phyloP scores from a whole-genome alignment of 2,329 filamentous ascomycete genomes.

The Xylariaceae sp. region DNA sequence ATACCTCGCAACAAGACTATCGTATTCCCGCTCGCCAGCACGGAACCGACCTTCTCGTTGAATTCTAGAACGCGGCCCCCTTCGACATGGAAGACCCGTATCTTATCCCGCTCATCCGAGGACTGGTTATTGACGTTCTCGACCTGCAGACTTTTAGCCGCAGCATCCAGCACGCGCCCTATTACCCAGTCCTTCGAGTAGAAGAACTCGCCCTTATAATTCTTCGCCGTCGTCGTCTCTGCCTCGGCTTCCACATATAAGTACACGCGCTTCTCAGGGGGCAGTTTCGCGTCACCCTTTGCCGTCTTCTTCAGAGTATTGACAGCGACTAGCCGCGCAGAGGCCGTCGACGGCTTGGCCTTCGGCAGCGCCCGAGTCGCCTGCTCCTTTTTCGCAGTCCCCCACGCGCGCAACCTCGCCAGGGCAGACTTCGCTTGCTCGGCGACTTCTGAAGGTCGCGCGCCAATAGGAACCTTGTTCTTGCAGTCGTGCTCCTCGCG shows the following conservation, averaged over 20 bases:
- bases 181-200: slow-evolving; percentile 86
- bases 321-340: slow-evolving; percentile 62
- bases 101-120: slow-evolving; percentile 67
- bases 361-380: slow-evolving; percentile 56
- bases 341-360: slow-evolving; percentile 56
- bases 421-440: slow-evolving; percentile 71
- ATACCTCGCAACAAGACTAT: slow-evolving; percentile 84
- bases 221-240: slow-evolving; percentile 76
- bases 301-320: slow-evolving; percentile 79
- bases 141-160: slow-evolving; percentile 70
- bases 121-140: slow-evolving; percentile 79
- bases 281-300: slow-evolving; percentile 81
- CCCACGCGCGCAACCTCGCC: slow-evolving; percentile 74
- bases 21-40: slow-evolving; percentile 76
- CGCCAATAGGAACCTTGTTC: slow-evolving; percentile 60
- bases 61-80: slow-evolving; percentile 82
- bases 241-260: slow-evolving; percentile 85
- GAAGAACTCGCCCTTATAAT: slow-evolving; percentile 75
- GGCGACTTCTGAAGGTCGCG: slow-evolving; percentile 40
- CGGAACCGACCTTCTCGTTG: slow-evolving; percentile 72
- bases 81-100: slow-evolving; percentile 91
- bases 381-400: slow-evolving; percentile 63
- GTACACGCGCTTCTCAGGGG: slow-evolving; percentile 81
- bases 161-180: slow-evolving; percentile 72
- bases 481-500: slow-evolving; percentile 79